phyloP scores from a whole-genome alignment of 345 rosid genomes.

The Clarkia xantiana region DNA sequence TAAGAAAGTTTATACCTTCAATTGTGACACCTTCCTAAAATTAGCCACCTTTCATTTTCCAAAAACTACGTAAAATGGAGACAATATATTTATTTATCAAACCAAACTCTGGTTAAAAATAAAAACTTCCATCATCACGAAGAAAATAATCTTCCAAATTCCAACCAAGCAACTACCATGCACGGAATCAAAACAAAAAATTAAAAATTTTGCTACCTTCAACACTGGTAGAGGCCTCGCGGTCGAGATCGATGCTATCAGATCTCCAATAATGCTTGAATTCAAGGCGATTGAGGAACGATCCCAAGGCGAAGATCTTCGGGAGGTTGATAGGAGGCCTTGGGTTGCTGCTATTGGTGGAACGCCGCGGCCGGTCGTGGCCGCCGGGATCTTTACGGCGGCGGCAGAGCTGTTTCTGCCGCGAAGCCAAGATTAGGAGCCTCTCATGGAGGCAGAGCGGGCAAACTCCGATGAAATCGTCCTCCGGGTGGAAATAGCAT shows the following conservation, averaged over 20 bases:
- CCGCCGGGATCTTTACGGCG: not conserved
- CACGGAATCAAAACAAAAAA: too few species aligned
- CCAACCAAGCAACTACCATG: too few species aligned
- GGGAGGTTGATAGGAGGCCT: constrained; percentile 34
- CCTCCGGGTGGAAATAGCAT: constrained; percentile 74
- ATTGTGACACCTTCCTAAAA: too few species aligned
- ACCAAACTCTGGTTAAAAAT: too few species aligned
- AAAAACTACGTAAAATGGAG: too few species aligned
- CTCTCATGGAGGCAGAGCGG: constrained; percentile 67
- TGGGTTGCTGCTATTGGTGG: not conserved
- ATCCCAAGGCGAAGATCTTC: constrained; percentile 59
- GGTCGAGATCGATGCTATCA: constrained; percentile 10
- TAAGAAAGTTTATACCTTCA: too few species aligned
- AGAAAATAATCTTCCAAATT: too few species aligned
- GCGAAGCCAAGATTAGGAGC: constrained; percentile 65
- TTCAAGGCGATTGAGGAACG: constrained; percentile 58
- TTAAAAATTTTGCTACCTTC: constrained; percentile 48
- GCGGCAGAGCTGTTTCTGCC: constrained; percentile 19
- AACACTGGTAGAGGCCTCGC: constrained; percentile 44
- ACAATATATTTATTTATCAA: too few species aligned
- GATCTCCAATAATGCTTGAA: constrained; percentile 40
- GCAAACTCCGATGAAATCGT: constrained; percentile 53
- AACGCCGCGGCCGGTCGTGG: not conserved
- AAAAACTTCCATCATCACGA: too few species aligned
- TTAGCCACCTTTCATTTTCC: too few species aligned